A percentile compares a stretch with the other conserved stretches of the same genome.
Conservation (phyloP, 2,329 filamentous ascomycete genomes). For the Ophidiomyces ophidiicola region DNA sequence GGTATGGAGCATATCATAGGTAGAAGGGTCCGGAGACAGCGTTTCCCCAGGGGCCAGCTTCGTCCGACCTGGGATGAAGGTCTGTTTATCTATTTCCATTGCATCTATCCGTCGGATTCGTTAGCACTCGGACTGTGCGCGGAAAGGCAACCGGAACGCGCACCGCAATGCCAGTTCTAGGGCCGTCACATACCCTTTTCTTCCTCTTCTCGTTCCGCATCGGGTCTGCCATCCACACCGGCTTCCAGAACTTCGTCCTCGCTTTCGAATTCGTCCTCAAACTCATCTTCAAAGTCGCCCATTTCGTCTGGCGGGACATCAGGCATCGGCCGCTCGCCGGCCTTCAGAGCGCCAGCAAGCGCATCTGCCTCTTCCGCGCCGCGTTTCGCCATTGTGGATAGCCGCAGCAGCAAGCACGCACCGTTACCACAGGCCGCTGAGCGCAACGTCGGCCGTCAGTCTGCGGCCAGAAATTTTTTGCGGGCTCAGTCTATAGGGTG, state of each 20-base stretch:
- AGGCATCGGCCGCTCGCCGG: constrained; percentile 46
- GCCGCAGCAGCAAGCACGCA: background rate
- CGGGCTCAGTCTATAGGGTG: too few species aligned
- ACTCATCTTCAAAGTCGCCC: constrained; percentile 62
- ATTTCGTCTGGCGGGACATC: constrained; percentile 41
- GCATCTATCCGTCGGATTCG: constrained; percentile 41
- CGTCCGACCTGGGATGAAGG: constrained; percentile 89
- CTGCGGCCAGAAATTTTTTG: background rate
- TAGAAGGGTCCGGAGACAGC: constrained; percentile 78
- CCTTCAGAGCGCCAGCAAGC: constrained; percentile 45
- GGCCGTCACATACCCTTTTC: constrained; percentile 45
- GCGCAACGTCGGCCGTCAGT: background rate
- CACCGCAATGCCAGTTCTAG: constrained; percentile 16
- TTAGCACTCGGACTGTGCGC: constrained; percentile 11
- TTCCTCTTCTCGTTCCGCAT: constrained; percentile 87
- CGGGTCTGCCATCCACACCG: constrained; percentile 81
- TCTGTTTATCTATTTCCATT: constrained; percentile 89
- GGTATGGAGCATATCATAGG: constrained; percentile 94
- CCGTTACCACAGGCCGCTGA: background rate
- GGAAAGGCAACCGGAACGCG: constrained; percentile 14
- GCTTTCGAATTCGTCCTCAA: constrained; percentile 92
- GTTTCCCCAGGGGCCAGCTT: constrained; percentile 86
- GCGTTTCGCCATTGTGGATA: constrained; percentile 45
- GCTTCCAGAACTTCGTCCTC: constrained; percentile 89
- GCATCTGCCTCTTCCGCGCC: constrained; percentile 42